A percentile compares a stretch with the other conserved stretches of the same genome.
Conservation (phyloP, 2,329 filamentous ascomycete species). For the Talaromyces funiculosus region DNA sequence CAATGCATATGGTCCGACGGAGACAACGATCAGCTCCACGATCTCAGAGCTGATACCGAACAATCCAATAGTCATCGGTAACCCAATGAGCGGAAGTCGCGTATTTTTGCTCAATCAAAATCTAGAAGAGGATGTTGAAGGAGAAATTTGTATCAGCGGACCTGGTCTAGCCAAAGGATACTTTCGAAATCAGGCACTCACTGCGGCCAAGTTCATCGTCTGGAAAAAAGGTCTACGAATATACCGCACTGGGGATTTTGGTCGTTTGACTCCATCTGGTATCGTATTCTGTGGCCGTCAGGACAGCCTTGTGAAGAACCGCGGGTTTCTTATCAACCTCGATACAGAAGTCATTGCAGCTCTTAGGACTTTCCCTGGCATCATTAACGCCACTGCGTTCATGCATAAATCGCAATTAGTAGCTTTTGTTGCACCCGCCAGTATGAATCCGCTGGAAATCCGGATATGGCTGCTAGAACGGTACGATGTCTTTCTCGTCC, state of each 20-base stretch:
- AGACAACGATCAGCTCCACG: not conserved
- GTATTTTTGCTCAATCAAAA: not conserved
- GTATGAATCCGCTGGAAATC: not conserved
- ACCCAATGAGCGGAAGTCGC: not conserved
- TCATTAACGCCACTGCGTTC: not conserved
- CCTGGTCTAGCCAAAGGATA: not conserved
- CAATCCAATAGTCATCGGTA: not conserved
- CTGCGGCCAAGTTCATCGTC: not conserved
- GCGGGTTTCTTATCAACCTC: conserved; percentile 34
- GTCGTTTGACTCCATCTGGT: not conserved
- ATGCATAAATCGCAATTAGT: not conserved
- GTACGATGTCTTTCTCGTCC: not conserved
- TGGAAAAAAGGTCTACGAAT: not conserved
- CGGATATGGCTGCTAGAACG: not conserved
- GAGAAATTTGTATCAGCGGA: conserved; percentile 1
- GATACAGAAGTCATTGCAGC: conserved; percentile 28
- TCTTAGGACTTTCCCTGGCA: conserved; percentile 12
- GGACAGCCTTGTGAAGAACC: conserved; percentile 29
- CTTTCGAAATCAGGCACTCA: not conserved
- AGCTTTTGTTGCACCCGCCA: not conserved
- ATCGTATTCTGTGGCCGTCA: conserved; percentile 24
- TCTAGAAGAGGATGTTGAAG: not conserved
- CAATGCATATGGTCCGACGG: conserved; percentile 1
- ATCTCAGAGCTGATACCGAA: not conserved
- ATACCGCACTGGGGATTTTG: conserved; percentile 3